phyloP scores from a whole-genome alignment of 2,329 filamentous ascomycete species.

The Epichloe brachyelytri region DNA sequence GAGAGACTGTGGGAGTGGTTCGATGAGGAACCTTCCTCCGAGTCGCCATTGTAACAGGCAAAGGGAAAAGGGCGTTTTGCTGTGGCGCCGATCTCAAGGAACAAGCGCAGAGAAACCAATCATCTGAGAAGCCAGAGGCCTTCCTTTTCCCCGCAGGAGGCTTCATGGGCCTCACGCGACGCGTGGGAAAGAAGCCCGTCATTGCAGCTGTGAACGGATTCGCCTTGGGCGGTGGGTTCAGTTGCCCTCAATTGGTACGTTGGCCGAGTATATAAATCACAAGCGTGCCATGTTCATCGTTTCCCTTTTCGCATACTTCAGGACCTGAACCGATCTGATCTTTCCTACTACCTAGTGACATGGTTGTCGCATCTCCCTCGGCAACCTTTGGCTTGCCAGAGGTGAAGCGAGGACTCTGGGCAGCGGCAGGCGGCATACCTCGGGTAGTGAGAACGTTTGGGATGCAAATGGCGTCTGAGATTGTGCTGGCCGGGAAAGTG shows the following conservation, averaged over 20 bases:
- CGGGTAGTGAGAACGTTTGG: conserved; percentile 33
- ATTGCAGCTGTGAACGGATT: conserved; percentile 47
- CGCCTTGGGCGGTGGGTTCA: conserved; percentile 42
- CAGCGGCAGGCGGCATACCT: conserved; percentile 37
- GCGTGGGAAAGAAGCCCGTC: conserved; percentile 46
- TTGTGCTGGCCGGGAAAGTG: conserved; percentile 33
- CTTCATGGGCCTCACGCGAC: conserved; percentile 34
- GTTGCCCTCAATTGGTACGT: conserved; percentile 40
- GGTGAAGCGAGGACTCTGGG: conserved; percentile 39
- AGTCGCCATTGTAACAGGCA: conserved; percentile 37
- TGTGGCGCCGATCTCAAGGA: conserved; percentile 43
- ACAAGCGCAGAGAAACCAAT: conserved; percentile 17
- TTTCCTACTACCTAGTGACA: conserved; percentile 22
- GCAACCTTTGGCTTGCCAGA: conserved; percentile 41
- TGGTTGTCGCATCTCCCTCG: conserved; percentile 37
- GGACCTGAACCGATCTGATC: neutral
- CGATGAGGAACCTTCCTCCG: conserved; percentile 34
- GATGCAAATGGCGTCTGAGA: conserved; percentile 34
- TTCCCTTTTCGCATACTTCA: neutral
- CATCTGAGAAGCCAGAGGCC: conserved; percentile 7
- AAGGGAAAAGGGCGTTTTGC: conserved; percentile 38
- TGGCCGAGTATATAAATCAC: neutral
- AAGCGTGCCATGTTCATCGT: too few species aligned
- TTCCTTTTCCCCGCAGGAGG: conserved; percentile 26
- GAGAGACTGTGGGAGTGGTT: conserved; percentile 39